Base-by-base conservation (phyloP, 768 basidiomycete species). In the Tubosaeta sp. region DNA sequence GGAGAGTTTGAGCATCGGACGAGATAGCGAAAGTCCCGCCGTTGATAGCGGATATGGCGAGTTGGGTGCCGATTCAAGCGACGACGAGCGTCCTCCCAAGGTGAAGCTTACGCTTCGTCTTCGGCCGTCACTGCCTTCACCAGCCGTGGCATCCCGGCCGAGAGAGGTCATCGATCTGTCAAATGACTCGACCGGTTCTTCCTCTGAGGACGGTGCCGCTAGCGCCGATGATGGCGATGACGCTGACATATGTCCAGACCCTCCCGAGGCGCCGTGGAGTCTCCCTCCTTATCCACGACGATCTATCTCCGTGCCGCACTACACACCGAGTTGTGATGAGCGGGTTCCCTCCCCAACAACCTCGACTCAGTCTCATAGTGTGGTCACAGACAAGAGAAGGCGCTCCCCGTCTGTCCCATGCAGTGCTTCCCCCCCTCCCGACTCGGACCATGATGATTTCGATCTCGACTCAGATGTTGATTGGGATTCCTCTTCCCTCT, bases 91-190 rank as follows among this genome's bases (percentile, higher is more conserved):
- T 27, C 68, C 77, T 7, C 79, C 81, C 19, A 88, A 87, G 62
- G 80, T 87, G 60, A 87, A 86, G 62, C 75, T 89, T 29, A 84
- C 81, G 3, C 72, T 88, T 24, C 78, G 84, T 32, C 77, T 88
- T 38, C 80, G 79, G 50, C 71, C 68, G 4, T 60, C 66, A 40
- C 61, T 69, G 3, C 56, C 71, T 1, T 58, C 40, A 6, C 34
- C 51, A 16, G 46, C 46, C 49, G 46, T 57, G 43, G 53, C 24
- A 14, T 45, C 61, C 32, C 55, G 22, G 4, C 38, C 58, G 8
- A 62, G 58, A 29, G 68, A 69, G 38, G 56, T 71, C 32, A 74
- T 76, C 35, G 74, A 78, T 61, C 59, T 78, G 30, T 72, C 76
- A 3, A 68, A 66, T 30, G 76, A 76, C 39, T 59, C 64, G 12